Evolutionary conservation across 305 asterid species (phyloP), one percentile per base, ranked within the genome.

Genomic region (Rubia occidens): DNA sequence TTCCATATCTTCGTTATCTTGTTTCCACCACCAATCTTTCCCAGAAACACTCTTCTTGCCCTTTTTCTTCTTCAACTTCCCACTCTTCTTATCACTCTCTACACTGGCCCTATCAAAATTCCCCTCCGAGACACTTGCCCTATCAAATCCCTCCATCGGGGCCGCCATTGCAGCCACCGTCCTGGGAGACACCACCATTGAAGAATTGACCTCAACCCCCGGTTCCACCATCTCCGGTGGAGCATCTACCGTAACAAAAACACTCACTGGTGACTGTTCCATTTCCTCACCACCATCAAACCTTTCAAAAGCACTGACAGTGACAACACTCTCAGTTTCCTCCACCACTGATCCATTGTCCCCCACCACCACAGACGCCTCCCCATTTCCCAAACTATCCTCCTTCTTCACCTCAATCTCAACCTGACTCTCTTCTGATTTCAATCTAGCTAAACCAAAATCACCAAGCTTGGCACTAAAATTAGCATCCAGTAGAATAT

Each of bases 1-100:
- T 66, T 89, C 96, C 8, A 32, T 88, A 49, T 68, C 85, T 8
- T 75, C 88, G 6, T 61, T 80, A 76, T 94, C 99, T 78, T 90
- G 99, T 85, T 94, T 94, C 99, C 99, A 94, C 99, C 99, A 94
- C 99, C 99, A 94, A 77, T 90, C 99, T 75, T 79, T 91, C 53
- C 97, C 95, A 0, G 95, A 63, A 64, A 81, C 15, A 66, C 89
- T 87, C 80, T 78, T 89, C 83, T 86, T 88, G 65, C 89, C 86
- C 80, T 78, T 89, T 82, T 86, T 88, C 82, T 86, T 88, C 85
- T 84, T 88, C 78, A 9, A 39, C 49, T 83, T 94, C 73, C 71
- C 79, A 59, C 80, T 78, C 71, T 61, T 78, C 72, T 66, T 74
- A 40, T 71, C 75, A 11, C 93, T 90, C 20, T 78, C 94, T 40